Evolutionary conservation across 305 asterid species (phyloP).

Genomic region (Coffea humblotiana): DNA sequence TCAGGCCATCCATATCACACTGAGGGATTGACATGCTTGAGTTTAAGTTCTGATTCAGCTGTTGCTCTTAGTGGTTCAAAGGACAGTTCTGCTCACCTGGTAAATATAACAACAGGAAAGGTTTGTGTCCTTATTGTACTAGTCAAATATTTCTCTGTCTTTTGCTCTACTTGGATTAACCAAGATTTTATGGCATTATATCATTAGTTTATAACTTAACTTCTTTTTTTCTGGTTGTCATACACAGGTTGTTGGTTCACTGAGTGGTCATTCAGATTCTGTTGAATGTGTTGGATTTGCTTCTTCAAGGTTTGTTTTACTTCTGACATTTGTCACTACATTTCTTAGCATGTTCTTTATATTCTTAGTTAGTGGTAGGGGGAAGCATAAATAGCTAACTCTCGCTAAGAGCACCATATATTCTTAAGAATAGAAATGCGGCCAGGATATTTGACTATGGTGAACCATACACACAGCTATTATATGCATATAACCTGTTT

Average conservation of each 20-base stretch:
- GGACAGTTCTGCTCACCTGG: conserved; percentile 70
- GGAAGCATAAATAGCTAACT: neutral
- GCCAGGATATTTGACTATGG: neutral
- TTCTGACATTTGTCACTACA: conserved; percentile 9
- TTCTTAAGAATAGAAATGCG: neutral
- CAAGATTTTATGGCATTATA: neutral
- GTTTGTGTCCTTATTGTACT: conserved; percentile 25
- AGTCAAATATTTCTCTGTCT: neutral
- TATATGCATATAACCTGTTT: neutral
- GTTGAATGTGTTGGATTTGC: conserved; percentile 81
- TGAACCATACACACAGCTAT: neutral
- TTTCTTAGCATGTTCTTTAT: neutral
- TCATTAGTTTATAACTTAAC: neutral
- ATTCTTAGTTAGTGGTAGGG: neutral
- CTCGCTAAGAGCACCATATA: neutral
- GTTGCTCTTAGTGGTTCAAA: conserved; percentile 78
- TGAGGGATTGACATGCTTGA: conserved; percentile 75
- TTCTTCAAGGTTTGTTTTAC: conserved; percentile 54
- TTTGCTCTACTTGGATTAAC: neutral
- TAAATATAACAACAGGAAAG: conserved; percentile 71
- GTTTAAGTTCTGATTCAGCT: conserved; percentile 68
- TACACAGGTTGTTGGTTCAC: conserved; percentile 73
- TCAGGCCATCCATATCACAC: conserved; percentile 80
- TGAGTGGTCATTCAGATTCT: conserved; percentile 70
- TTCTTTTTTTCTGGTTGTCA: conserved; percentile 12